phyloP scores from a whole-genome alignment of 805 yeast species.

The Wickerhamiella cacticola region DNA sequence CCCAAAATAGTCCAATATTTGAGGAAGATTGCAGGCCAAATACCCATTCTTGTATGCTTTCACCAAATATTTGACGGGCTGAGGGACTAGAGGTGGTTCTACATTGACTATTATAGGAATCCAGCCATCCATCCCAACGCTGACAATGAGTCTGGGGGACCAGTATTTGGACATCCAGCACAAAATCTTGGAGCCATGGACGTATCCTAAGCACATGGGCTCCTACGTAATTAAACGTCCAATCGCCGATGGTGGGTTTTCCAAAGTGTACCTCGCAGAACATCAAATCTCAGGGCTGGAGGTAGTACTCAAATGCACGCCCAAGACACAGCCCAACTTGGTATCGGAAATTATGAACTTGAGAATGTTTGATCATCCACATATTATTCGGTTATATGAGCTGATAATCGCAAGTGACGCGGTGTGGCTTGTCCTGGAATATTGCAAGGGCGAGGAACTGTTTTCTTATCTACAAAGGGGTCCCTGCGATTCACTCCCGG shows the following conservation, averaged over 20 bases:
- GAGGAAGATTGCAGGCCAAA: slow-evolving; percentile 14
- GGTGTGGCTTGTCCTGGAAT: slow-evolving; percentile 83
- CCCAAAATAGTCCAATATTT: slow-evolving; percentile 16
- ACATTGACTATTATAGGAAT: slow-evolving; percentile 11
- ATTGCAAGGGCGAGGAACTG: slow-evolving; percentile 48
- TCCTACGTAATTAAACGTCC: slow-evolving; percentile 60
- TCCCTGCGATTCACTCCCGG: slow-evolving; percentile 23
- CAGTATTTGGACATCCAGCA: slow-evolving; percentile 14
- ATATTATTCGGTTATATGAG: slow-evolving; percentile 76
- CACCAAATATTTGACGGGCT: background rate
- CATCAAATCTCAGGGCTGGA: slow-evolving; percentile 64
- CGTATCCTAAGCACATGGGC: slow-evolving; percentile 50
- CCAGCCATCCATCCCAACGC: slow-evolving; percentile 12
- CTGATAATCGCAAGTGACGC: slow-evolving; percentile 65
- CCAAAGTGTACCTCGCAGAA: slow-evolving; percentile 75
- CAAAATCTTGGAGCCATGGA: slow-evolving; percentile 12
- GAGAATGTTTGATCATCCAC: slow-evolving; percentile 68
- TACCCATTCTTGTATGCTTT: slow-evolving; percentile 12
- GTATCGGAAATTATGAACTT: slow-evolving; percentile 87
- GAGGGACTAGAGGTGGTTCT: slow-evolving; percentile 8
- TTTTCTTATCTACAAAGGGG: slow-evolving; percentile 26
- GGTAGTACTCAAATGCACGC: slow-evolving; percentile 68
- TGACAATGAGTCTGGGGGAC: slow-evolving; percentile 11
- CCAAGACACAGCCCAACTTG: slow-evolving; percentile 70
- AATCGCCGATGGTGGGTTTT: slow-evolving; percentile 83